Base-by-base conservation (phyloP, 176 grass and related monocot species). In the Raddia guianensis region DNA sequence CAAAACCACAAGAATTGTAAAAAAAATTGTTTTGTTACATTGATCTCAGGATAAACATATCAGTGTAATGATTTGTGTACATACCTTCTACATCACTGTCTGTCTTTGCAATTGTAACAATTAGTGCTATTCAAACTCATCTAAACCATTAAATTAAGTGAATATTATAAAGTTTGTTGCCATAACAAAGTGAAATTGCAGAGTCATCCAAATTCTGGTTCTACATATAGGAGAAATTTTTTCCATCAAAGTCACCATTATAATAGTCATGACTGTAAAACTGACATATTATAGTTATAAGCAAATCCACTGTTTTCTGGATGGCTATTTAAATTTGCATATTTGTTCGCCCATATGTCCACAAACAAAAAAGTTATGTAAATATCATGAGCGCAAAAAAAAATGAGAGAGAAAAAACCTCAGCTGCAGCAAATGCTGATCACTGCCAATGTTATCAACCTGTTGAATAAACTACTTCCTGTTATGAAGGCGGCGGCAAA, bases 361-460 rank as follows among this genome's bases (percentile, higher is more conserved):
- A 83, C 5, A 20, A 72, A 72, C 20, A 59, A 73, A 13, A 13
- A 50, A 73, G 12, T 63, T 48, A 59, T 0, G 56, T n/a, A 12
- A 64, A 69, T 13, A 80, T 44, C 47, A 70, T 63, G 48, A 80
- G 32, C 42, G 49, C 40, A 42, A 76, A 43, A 69, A 83, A 89
- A 70, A 73, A 46, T 13, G 58, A 16, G 65, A 44, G n/a, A 66
- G 64, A 51, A 73, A 63, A 2, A 85, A 92, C 95, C 95, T 98
- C 87, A 98, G 85, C 62, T 98, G 92, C 63, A 92, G 82, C 49
- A 98, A 72, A 91, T 98, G 95, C 45, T 90, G 90, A 82, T 95
- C 90, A 84, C 66, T 95, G 73, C 80, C 86, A 79, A 61, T 78
- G 80, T 98, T 89, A 82, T 90, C 87, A 67, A 82, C 81, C 86